Conservation (phyloP, 345 rosid species). For the Dovyalis caffra region DNA sequence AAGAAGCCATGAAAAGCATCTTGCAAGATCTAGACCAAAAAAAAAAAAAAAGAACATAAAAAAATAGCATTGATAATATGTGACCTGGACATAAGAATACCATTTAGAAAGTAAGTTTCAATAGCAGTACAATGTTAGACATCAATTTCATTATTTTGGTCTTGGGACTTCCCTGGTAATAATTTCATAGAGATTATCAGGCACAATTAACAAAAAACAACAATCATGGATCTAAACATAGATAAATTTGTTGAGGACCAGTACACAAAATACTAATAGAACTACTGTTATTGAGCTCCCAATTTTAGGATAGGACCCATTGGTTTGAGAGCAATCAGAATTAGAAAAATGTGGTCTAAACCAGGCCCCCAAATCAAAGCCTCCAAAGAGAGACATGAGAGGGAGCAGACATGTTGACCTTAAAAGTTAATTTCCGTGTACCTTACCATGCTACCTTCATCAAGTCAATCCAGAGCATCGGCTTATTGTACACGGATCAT, state of each 20-base stretch:
- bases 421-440: constrained; percentile 35
- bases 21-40: background rate
- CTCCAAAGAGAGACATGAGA: constrained; percentile 20
- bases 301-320: too few relatives aligned
- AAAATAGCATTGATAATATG: background rate
- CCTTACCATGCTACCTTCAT: constrained; percentile 60
- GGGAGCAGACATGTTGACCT: constrained; percentile 44
- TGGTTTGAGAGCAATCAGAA: background rate
- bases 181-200: too few relatives aligned
- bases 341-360: constrained; percentile 22
- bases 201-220: too few relatives aligned
- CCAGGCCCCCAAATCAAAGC: constrained; percentile 39
- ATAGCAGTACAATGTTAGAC: background rate
- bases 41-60: background rate
- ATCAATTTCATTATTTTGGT: background rate
- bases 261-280: background rate
- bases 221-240: too few relatives aligned
- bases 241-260: too few relatives aligned
- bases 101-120: background rate
- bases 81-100: background rate
- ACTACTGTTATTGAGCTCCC: background rate
- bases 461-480: constrained; percentile 47
- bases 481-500: constrained; percentile 34
- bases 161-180: too few relatives aligned
- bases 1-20: background rate